A percentile compares a stretch with the other conserved stretches of the same genome.
Evolutionary conservation across 495 filamentous ascomycete genomes (phyloP).

Genomic region (Chaetomium cochliodes): DNA sequence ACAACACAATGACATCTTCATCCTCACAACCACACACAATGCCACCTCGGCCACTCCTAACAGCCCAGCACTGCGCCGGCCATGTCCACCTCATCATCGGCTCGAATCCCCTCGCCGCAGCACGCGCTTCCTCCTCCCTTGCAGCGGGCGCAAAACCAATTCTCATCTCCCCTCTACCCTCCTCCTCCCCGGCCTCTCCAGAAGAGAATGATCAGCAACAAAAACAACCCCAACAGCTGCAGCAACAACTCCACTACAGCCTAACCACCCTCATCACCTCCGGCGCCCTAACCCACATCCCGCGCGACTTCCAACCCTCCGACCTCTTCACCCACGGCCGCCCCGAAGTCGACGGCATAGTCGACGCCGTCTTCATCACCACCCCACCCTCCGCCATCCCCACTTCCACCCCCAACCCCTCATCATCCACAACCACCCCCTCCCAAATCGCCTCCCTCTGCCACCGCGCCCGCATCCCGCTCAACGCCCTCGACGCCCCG

Average conservation of each 20-base stretch:
- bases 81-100: slow-evolving; percentile 88
- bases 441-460: slow-evolving; percentile 75
- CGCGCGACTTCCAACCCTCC: slow-evolving; percentile 65
- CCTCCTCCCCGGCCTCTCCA: background rate
- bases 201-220: slow-evolving; percentile 28
- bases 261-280: slow-evolving; percentile 70
- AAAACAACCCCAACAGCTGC: slow-evolving; percentile 28
- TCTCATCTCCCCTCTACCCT: slow-evolving; percentile 61
- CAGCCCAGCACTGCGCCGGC: slow-evolving; percentile 68
- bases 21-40: slow-evolving; percentile 14
- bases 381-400: slow-evolving; percentile 18
- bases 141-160: slow-evolving; percentile 84
- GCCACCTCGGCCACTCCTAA: slow-evolving; percentile 53
- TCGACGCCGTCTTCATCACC: slow-evolving; percentile 92
- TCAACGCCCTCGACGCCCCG: slow-evolving; percentile 89
- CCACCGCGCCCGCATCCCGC: slow-evolving; percentile 74
- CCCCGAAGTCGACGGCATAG: slow-evolving; percentile 71
- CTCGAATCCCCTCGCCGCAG: slow-evolving; percentile 78
- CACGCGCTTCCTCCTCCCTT: slow-evolving; percentile 75
- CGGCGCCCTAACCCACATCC: slow-evolving; percentile 69
- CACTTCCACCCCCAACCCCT: background rate
- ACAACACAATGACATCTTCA: slow-evolving; percentile 24
- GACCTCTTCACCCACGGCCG: slow-evolving; percentile 76
- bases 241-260: slow-evolving; percentile 61
- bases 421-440: slow-evolving; percentile 68